Conservation (phyloP, 2,329 filamentous ascomycete species). For the Phialophora chinensis region DNA sequence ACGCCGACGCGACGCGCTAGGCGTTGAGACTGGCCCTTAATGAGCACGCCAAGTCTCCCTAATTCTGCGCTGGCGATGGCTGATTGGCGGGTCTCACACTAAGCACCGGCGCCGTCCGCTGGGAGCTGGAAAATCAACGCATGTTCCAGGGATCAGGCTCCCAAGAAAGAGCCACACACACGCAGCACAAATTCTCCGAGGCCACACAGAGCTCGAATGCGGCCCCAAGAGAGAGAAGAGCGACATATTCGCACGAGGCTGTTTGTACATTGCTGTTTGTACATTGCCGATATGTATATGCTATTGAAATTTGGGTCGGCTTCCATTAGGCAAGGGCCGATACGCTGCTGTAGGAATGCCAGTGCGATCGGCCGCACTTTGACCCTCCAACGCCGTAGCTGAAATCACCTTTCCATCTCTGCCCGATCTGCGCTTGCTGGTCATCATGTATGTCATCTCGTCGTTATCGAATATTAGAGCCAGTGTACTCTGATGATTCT, state of each 20-base stretch:
- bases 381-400: background rate
- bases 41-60: slow-evolving; percentile 5
- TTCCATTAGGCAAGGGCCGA: background rate
- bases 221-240: background rate
- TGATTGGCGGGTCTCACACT: slow-evolving; percentile 6
- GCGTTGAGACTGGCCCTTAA: background rate
- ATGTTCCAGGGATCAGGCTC: slow-evolving; percentile 17
- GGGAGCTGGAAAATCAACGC: slow-evolving; percentile 15
- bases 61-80: slow-evolving; percentile 7
- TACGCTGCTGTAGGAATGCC: background rate
- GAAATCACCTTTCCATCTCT: background rate
- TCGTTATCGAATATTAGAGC: slow-evolving; percentile 2
- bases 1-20: slow-evolving; percentile 30
- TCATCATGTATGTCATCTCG: slow-evolving; percentile 16
- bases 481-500: background rate
- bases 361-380: background rate
- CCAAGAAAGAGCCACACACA: slow-evolving; percentile 1
- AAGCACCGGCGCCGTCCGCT: slow-evolving; percentile 19
- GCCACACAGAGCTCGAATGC: background rate
- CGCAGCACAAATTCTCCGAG: slow-evolving; percentile 17
- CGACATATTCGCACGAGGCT: background rate
- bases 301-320: background rate
- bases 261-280: background rate
- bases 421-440: background rate
- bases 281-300: background rate